These are phyloP conservation scores for Ascoidea tarda DNA, from an alignment of 805 yeast genomes.

Conservation along the genomic window DNA sequence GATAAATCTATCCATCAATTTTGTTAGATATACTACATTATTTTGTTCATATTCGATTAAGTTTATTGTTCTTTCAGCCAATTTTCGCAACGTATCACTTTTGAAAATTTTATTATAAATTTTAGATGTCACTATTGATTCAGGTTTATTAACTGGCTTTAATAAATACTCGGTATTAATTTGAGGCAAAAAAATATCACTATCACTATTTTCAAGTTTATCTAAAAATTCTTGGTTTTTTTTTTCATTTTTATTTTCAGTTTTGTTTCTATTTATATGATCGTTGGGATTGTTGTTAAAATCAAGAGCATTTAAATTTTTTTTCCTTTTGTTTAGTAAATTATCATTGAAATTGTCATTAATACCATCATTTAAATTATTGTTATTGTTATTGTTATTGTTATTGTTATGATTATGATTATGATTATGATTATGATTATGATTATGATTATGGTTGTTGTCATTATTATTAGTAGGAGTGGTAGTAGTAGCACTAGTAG, in stretches of 20 bases:
- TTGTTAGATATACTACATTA: conserved; percentile 55
- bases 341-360: neutral
- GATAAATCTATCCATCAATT: conserved; percentile 61
- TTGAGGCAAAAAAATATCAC: conserved; percentile 12
- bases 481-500: too few relatives aligned
- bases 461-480: too few relatives aligned
- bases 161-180: conserved; percentile 45
- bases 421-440: too few relatives aligned
- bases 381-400: too few relatives aligned
- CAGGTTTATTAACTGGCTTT: conserved; percentile 68
- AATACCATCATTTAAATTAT: too few relatives aligned
- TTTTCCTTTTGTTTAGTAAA: neutral
- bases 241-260: neutral
- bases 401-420: too few relatives aligned
- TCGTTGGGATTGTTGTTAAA: neutral
- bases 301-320: too few relatives aligned
- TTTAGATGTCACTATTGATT: conserved; percentile 62
- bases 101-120: conserved; percentile 55
- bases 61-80: conserved; percentile 65
- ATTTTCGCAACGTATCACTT: conserved; percentile 33
- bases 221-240: conserved; percentile 19
- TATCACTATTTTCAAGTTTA: conserved; percentile 30
- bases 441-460: too few relatives aligned
- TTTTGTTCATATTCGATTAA: conserved; percentile 72
- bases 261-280: too few relatives aligned